A percentile compares a stretch with the other conserved stretches of the same genome.
These are phyloP conservation scores for Cyphellophora europaea DNA, from an alignment of 2,329 filamentous ascomycete species.

Conservation along the genomic window DNA sequence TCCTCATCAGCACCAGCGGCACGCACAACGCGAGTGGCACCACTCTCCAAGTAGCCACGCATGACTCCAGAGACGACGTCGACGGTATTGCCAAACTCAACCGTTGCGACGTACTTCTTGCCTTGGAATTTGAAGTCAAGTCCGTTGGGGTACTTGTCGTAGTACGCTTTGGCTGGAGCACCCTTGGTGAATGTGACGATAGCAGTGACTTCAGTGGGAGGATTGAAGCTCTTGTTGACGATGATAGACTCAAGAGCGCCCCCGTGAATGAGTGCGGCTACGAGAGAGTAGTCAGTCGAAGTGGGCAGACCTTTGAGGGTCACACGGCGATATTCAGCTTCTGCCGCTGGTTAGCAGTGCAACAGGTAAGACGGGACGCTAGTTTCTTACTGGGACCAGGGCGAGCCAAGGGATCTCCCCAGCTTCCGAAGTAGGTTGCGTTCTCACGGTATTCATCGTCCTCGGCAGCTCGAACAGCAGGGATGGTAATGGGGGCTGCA, in stretches of 20 bases:
- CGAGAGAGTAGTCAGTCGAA: slow-evolving; percentile 21
- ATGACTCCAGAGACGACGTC: slow-evolving; percentile 32
- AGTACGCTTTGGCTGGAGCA: slow-evolving; percentile 26
- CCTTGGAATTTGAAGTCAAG: slow-evolving; percentile 24
- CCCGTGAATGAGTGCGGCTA: slow-evolving; percentile 29
- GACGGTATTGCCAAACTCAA: slow-evolving; percentile 30
- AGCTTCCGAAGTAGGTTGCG: slow-evolving; percentile 22
- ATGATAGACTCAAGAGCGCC: slow-evolving; percentile 27
- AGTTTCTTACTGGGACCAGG: slow-evolving; percentile 16
- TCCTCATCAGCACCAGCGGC: slow-evolving; percentile 32
- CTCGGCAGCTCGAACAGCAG: no score
- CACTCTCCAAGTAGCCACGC: slow-evolving; percentile 28
- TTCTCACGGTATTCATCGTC: slow-evolving; percentile 23
- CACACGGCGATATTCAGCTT: slow-evolving; percentile 21
- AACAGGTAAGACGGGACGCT: no score
- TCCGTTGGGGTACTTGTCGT: slow-evolving; percentile 26
- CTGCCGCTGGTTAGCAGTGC: no score
- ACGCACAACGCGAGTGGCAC: slow-evolving; percentile 37
- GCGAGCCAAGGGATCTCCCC: slow-evolving; percentile 22
- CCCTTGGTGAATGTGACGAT: slow-evolving; percentile 27
- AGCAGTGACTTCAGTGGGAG: slow-evolving; percentile 16
- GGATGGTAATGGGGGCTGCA: no score
- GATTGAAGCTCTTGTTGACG: slow-evolving; percentile 3
- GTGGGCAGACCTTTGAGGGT: slow-evolving; percentile 28
- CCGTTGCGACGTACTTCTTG: slow-evolving; percentile 23